phyloP scores from a whole-genome alignment of 352 stramenopile species.

The Phytophthora pisi region DNA sequence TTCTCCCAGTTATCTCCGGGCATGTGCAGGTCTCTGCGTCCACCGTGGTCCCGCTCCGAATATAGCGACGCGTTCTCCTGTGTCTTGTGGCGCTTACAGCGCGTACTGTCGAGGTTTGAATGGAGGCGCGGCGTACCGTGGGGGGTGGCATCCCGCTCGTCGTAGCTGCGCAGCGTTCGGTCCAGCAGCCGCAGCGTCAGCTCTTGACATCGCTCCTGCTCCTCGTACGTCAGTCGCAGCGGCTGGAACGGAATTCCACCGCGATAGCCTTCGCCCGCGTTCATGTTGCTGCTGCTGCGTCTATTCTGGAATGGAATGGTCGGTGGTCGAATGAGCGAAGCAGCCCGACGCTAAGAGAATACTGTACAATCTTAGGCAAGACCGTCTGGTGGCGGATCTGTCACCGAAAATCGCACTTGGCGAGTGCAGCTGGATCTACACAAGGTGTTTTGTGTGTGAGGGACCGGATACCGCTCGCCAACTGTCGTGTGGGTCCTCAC shows the following conservation, averaged over 20 bases:
- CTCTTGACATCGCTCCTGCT: constrained; percentile 45
- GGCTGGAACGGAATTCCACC: constrained; percentile 33
- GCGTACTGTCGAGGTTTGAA: constrained; percentile 27
- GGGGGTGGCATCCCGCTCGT: constrained; percentile 28
- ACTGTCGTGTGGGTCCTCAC: no score
- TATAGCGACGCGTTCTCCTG: constrained; percentile 43
- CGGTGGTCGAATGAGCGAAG: background rate
- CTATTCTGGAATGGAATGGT: background rate
- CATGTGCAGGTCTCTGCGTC: constrained; percentile 13
- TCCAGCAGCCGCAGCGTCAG: constrained; percentile 42
- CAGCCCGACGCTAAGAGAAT: background rate
- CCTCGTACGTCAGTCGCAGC: constrained; percentile 35
- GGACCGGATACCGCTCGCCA: no score
- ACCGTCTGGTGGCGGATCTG: no score
- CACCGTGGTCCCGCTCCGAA: constrained; percentile 26
- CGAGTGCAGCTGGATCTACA: no score
- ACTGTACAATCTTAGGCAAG: background rate
- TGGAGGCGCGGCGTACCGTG: constrained; percentile 18
- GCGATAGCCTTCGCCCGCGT: constrained; percentile 13
- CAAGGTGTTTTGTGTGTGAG: no score
- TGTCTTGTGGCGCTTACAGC: constrained; percentile 43
- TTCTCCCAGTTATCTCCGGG: constrained; percentile 19
- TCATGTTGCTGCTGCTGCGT: constrained; percentile 4
- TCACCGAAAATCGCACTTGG: background rate
- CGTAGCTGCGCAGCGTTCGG: constrained; percentile 39